Conservation (phyloP, 805 yeast genomes). For the Priceomyces castillae region DNA sequence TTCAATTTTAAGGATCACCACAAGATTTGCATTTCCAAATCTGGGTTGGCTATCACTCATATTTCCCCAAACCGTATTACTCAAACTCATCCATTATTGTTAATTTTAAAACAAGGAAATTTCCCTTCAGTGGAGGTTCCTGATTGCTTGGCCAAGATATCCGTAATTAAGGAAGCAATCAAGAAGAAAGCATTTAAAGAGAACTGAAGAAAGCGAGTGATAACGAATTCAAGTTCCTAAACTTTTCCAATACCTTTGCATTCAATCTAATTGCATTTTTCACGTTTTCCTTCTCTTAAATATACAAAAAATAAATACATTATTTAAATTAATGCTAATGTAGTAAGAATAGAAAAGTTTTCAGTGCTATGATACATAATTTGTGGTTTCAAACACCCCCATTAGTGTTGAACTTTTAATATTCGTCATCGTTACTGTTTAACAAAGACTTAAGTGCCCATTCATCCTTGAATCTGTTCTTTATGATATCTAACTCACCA, state of each 20-base stretch:
- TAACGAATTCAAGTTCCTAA: not conserved
- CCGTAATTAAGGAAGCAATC: slow-evolving; percentile 63
- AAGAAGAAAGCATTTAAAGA: slow-evolving; percentile 34
- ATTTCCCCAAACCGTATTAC: slow-evolving; percentile 75
- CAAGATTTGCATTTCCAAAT: slow-evolving; percentile 75
- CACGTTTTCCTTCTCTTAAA: not conserved
- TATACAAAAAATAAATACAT: not conserved
- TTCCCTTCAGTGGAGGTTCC: slow-evolving; percentile 41
- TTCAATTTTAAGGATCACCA: slow-evolving; percentile 95
- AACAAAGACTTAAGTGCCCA: slow-evolving; percentile 84
- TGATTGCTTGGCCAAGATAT: slow-evolving; percentile 40
- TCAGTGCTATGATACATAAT: slow-evolving; percentile 1
- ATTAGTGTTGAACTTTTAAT: slow-evolving; percentile 1
- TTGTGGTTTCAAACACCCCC: not conserved
- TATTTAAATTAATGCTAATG: not conserved
- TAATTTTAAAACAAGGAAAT: slow-evolving; percentile 41
- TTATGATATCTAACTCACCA: slow-evolving; percentile 69
- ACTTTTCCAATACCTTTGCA: not conserved
- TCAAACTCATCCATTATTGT: slow-evolving; percentile 58
- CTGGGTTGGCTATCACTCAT: slow-evolving; percentile 75
- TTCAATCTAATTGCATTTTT: not conserved
- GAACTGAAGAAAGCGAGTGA: slow-evolving; percentile 3
- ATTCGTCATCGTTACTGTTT: slow-evolving; percentile 40
- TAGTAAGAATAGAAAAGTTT: not conserved
- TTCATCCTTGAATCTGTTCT: slow-evolving; percentile 81